Evolutionary conservation across 2,329 filamentous ascomycete species (phyloP), one percentile per base, ranked within the genome.

Genomic region (Hortaea werneckii): DNA sequence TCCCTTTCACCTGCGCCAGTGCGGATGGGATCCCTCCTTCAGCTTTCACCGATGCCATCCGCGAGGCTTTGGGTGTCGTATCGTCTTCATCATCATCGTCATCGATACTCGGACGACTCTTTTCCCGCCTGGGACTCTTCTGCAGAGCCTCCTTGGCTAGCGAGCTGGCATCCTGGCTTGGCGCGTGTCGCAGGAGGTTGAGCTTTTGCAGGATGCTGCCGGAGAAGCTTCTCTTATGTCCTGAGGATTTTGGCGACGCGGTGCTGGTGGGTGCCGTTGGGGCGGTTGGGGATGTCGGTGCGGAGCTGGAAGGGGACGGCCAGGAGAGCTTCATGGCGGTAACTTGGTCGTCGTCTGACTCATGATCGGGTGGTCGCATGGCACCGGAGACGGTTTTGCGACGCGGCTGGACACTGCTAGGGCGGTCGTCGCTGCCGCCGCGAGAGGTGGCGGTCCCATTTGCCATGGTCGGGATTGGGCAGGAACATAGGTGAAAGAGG

Each of bases 121-220:
- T 59, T 39, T 51, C 42, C 40, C 52, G 54, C 40, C 50, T 56
- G 13, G 48, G 48, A 44, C 54, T 58, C 44, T 60, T 58, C 40
- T 51, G 49, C 27, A 51, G 42, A 48, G 59, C 63, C 45, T 65
- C 61, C 20, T 64, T 57, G 5, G 57, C 55, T 50, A 45, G 51
- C 39, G 58, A 49, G 44, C 56, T 32, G 49, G 53, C 50, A 45
- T 59, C 55, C 54, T 67, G 51, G 67, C 66, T 56, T 6, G 11
- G 20, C 48, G 64, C 65, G 45, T 67, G 64, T 40, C 80, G 78
- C 51, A 89, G 67, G 61, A 89, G 87, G 37, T 82, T 78, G 44
- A 90, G 71, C 52, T 76, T 78, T 37, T 82, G 82, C 29, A 90
- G 68, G 38, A 89, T 70, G 48, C 79, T 78, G 30, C 79, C 79